Evolutionary conservation across 163 green algal species (phyloP).

Genomic region (Chloroidium sp.): DNA sequence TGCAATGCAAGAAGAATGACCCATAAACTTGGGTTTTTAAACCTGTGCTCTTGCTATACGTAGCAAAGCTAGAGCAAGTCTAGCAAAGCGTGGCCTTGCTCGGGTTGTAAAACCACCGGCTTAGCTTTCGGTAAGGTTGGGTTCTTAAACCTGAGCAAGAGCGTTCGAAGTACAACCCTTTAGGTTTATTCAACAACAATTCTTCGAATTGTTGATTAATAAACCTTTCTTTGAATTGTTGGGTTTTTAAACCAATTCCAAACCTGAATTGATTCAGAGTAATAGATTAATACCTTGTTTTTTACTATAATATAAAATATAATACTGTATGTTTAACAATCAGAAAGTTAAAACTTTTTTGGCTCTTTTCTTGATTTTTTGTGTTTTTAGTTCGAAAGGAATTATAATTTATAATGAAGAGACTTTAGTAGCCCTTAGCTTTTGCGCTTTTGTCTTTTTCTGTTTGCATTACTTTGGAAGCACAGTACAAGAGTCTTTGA

Average conservation of each 20-base stretch:
- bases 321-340: constrained; percentile 16
- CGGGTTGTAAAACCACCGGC: too few relatives aligned
- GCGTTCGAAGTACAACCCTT: too few relatives aligned
- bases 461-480: constrained; percentile 37
- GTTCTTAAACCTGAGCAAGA: too few relatives aligned
- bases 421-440: constrained; percentile 30
- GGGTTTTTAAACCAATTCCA: not conserved
- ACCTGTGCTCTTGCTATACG: not conserved
- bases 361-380: constrained; percentile 29
- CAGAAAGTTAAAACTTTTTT: constrained; percentile 24
- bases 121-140: too few relatives aligned
- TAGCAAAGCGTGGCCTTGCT: too few relatives aligned
- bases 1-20: too few relatives aligned
- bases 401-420: constrained; percentile 35
- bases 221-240: not conserved
- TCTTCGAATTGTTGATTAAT: constrained; percentile 3
- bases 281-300: not conserved
- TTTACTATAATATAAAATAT: not conserved
- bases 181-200: constrained; percentile 24
- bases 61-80: too few relatives aligned
- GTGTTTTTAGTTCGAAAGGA: constrained; percentile 33
- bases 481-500: constrained; percentile 37
- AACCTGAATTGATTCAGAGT: not conserved
- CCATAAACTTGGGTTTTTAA: too few relatives aligned
- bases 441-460: constrained; percentile 41